phyloP scores from a whole-genome alignment of 2,329 filamentous ascomycete genomes.

The Pseudogymnoascus destructans region DNA sequence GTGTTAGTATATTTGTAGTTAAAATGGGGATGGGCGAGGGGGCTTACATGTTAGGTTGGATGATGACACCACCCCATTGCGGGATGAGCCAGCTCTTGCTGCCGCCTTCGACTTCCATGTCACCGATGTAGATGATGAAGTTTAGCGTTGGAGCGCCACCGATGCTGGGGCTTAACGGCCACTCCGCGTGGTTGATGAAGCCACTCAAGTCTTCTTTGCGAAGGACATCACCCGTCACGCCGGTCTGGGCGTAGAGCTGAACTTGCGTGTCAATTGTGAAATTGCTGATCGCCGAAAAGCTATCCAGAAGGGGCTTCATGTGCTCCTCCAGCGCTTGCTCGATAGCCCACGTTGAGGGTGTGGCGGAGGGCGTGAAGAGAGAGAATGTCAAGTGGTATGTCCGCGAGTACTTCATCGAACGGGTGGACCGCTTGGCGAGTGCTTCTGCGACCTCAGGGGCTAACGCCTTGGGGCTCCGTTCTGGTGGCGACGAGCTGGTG shows the following conservation, averaged over 20 bases:
- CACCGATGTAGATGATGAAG: slow-evolving; percentile 80
- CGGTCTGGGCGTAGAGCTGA: slow-evolving; percentile 72
- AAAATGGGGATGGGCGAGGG: slow-evolving; percentile 38
- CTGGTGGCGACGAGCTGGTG: slow-evolving; percentile 39
- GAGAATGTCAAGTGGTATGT: slow-evolving; percentile 96
- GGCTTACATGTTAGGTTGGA: slow-evolving; percentile 43
- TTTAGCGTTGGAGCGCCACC: slow-evolving; percentile 89
- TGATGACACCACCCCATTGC: slow-evolving; percentile 77
- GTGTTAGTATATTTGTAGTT: slow-evolving; percentile 35
- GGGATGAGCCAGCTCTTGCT: slow-evolving; percentile 77
- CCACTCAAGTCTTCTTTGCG: slow-evolving; percentile 79
- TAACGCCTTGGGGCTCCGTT: slow-evolving; percentile 34
- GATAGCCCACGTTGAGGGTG: slow-evolving; percentile 83
- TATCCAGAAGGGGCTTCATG: slow-evolving; percentile 66
- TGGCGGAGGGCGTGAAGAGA: slow-evolving; percentile 67
- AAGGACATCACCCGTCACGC: slow-evolving; percentile 45
- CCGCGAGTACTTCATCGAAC: slow-evolving; percentile 80
- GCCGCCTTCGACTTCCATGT: slow-evolving; percentile 34
- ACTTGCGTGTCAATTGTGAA: slow-evolving; percentile 96
- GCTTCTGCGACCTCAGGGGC: slow-evolving; percentile 40
- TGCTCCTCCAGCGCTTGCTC: slow-evolving; percentile 69
- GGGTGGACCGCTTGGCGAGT: slow-evolving; percentile 58
- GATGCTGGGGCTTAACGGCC: slow-evolving; percentile 90
- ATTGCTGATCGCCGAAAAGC: slow-evolving; percentile 73
- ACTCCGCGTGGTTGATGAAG: slow-evolving; percentile 96